phyloP scores from a whole-genome alignment of 192 early-diverging fungal genomes.

The Backusella sp. region DNA sequence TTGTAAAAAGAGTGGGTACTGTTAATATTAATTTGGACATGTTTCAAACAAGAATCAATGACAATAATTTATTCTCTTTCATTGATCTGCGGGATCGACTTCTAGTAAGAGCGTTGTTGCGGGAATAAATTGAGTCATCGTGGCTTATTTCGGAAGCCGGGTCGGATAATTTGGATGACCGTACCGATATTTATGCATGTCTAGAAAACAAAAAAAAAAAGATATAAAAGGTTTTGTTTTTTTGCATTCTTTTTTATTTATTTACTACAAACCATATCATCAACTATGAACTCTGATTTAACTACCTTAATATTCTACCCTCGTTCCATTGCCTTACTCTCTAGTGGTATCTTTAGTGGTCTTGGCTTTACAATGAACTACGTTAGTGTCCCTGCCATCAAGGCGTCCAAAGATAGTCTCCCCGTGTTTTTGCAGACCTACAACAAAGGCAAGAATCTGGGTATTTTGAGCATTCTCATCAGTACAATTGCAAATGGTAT shows the following conservation, averaged over 20 bases:
- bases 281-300: neutral
- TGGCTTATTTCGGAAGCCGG: neutral
- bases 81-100: too few relatives aligned
- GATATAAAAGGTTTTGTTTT: neutral
- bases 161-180: neutral
- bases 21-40: too few relatives aligned
- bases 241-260: neutral
- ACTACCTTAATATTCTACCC: neutral
- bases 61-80: too few relatives aligned
- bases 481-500: conserved; percentile 2
- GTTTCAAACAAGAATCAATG: too few relatives aligned
- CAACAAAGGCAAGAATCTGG: neutral
- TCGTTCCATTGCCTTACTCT: conserved; percentile 1
- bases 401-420: conserved; percentile 1
- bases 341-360: conserved; percentile 12
- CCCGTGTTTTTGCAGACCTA: conserved; percentile 2
- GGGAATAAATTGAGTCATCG: neutral
- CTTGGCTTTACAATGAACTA: neutral
- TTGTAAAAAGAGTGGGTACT: too few relatives aligned
- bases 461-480: neutral
- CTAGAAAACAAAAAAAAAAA: neutral
- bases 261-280: neutral
- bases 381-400: conserved; percentile 6
- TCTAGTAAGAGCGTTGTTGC: too few relatives aligned
- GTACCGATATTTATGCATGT: neutral